Base-by-base conservation (phyloP, 176 grass and related monocot genomes). In the Cenchrus fungigraminus region DNA sequence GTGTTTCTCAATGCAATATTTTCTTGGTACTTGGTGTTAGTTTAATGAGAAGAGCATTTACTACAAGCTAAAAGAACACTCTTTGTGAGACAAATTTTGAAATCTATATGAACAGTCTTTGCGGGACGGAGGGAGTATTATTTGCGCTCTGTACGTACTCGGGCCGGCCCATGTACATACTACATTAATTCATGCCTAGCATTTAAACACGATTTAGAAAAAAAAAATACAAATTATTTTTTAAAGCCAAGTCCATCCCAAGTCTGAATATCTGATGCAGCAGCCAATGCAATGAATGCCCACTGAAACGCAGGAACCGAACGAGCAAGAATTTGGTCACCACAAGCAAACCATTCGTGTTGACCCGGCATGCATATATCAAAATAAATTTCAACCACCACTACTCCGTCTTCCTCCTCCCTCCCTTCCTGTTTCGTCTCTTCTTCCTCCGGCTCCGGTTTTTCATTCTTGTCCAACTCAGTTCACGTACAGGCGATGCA, bases 271-370 rank as follows among this genome's bases (percentile, higher is more conserved):
- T 22, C 9, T 60, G 58, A 25, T 10, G 58, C 58, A 60, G 20
- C 58, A 60, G 58, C 58, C 58, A 60, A 25, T 25, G 20, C 7
- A 22, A 45, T 16, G 14, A 60, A 60, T 60, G 58, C 58, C 58
- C 58, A 60, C 58, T 60, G 20, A 61, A 62, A 62, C 45, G 45
- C 61, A 64, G 25, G 22, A 31, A 12, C 19, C 34, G 34, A 37
- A 4, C 1, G 25, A 31, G 62, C 25, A 14, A 65, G 62, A 65
- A 32, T 50, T 72, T 8, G n/a, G 45, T 72, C 70, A 51, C 45
- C 45, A 72, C n/a, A 72, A 72, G 69, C 70, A 50, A 72, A 72
- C 6, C 70, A 50, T 50, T 72, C 2, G 69, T 11, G 45, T 72
- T 72, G 70, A 51, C 70, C 45, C 69, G 45, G 20, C 67, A 46